Base-by-base conservation (phyloP, 177 flowering plant species). In the Vitis hybrid region DNA sequence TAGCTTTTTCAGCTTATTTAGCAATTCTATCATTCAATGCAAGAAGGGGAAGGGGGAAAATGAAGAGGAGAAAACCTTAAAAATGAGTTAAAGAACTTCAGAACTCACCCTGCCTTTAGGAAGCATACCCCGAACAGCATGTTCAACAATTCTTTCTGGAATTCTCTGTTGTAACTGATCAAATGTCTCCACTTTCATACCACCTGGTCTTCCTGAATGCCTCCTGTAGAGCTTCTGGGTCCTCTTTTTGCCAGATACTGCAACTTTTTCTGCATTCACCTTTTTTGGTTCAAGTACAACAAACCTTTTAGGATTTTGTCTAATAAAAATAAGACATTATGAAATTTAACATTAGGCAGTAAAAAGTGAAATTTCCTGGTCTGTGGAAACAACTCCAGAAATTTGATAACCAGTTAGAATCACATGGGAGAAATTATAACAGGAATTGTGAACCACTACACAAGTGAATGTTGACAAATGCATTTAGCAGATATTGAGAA, bases 51-150 rank as follows among this genome's bases (percentile, higher is more conserved):
- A 13, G 6, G 18, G 15, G 13, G 62, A 10, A 61, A 19, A 49
- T 22, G 45, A 45, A 65, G 5, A 18, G 45, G 6, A 1, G 56
- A 26, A 2, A 21, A 62, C 7, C 4, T 56, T 57, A 19, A 39
- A 33, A 63, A 19, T n/a, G 45, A 31, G 13, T 56, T 50, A 60
- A 67, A 67, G 64, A 62, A 59, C 7, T 21, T 61, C 22, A 22
- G 7, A 66, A 77, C 99, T 87, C 71, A 96, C 99, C 81, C 97
- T 76, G 16, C 97, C 97, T 75, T 94, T 96, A 3, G 99, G 99
- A 79, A 96, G 99, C 99, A 94, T 96, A 22, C 99, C 99, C 61
- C 97, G 97, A 16, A 96, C 99, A 58, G 98, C 99, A 88, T 93
- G 98, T 73, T 96, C 98, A 70, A 96, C 72, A 60, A 96, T 96